phyloP scores from a whole-genome alignment of 2,329 filamentous ascomycete genomes.

The Neonectria sp. region DNA sequence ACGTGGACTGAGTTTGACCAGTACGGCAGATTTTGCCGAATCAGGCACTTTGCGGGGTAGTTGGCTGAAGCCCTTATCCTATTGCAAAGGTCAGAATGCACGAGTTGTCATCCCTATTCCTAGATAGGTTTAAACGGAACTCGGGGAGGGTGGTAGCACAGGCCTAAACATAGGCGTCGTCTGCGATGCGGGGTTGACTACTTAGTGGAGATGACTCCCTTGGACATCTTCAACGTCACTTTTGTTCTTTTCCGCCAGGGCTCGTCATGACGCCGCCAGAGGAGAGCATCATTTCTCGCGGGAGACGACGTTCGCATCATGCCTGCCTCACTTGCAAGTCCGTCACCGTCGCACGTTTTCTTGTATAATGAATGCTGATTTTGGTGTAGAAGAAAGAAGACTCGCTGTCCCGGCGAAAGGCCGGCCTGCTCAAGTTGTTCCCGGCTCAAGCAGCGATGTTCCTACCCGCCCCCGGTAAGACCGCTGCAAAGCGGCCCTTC shows the following conservation, averaged over 20 bases:
- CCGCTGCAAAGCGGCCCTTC: slow-evolving; percentile 59
- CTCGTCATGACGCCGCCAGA: slow-evolving; percentile 52
- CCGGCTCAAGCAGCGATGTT: slow-evolving; percentile 63
- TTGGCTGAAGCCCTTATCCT: not conserved
- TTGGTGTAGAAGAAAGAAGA: slow-evolving; percentile 61
- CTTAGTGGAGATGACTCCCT: slow-evolving; percentile 38
- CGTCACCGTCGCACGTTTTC: slow-evolving; percentile 26
- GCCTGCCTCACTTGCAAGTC: slow-evolving; percentile 65
- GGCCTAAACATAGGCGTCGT: slow-evolving; percentile 15
- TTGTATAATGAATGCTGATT: not conserved
- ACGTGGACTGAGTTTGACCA: not conserved
- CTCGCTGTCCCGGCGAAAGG: slow-evolving; percentile 66
- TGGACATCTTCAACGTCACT: slow-evolving; percentile 25
- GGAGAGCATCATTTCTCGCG: slow-evolving; percentile 50
- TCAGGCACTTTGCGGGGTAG: not conserved
- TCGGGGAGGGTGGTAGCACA: slow-evolving; percentile 15
- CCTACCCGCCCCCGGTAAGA: slow-evolving; percentile 58
- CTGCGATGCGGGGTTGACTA: slow-evolving; percentile 10
- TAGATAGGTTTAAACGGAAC: not conserved
- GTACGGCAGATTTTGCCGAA: not conserved
- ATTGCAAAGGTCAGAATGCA: not conserved
- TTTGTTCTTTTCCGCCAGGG: slow-evolving; percentile 24
- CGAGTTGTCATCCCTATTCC: not conserved
- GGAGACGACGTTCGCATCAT: slow-evolving; percentile 58
- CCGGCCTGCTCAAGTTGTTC: slow-evolving; percentile 66